Evolutionary conservation across 169 alveolate genomes (phyloP).

Genomic region (Babesia caballi): DNA sequence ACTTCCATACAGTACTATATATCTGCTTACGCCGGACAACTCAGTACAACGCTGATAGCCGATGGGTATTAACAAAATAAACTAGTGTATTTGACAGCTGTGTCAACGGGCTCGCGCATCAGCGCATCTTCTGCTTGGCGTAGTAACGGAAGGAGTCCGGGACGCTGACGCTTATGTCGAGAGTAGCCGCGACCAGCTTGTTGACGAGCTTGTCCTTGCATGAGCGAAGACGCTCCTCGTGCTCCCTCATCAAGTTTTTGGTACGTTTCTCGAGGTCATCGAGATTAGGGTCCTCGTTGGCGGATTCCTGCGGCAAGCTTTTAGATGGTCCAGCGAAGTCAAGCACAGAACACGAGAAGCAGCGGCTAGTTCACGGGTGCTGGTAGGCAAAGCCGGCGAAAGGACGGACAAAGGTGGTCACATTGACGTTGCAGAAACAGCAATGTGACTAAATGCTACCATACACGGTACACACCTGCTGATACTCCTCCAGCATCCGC

Average conservation of each 20-base stretch:
- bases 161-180: constrained; percentile 25
- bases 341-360: no score
- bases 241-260: constrained; percentile 29
- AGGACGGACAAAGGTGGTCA: no score
- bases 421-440: no score
- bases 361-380: no score
- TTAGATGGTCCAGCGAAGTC: no score
- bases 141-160: constrained; percentile 28
- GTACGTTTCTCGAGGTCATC: constrained; percentile 39
- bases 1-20: no score
- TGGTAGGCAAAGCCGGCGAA: no score
- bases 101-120: no score
- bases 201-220: constrained; percentile 52
- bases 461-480: constrained; percentile 28
- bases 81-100: no score
- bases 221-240: constrained; percentile 25
- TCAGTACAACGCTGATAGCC: no score
- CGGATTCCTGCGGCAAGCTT: constrained; percentile 45
- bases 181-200: constrained; percentile 47
- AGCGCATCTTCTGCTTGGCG: not conserved
- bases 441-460: not conserved
- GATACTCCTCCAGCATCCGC: constrained; percentile 66
- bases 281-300: constrained; percentile 43
- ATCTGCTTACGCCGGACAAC: no score
- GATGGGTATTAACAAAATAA: no score